These are phyloP conservation scores for Coix lacrymajobi DNA, from an alignment of 176 grass and related monocot genomes.

Conservation along the genomic window DNA sequence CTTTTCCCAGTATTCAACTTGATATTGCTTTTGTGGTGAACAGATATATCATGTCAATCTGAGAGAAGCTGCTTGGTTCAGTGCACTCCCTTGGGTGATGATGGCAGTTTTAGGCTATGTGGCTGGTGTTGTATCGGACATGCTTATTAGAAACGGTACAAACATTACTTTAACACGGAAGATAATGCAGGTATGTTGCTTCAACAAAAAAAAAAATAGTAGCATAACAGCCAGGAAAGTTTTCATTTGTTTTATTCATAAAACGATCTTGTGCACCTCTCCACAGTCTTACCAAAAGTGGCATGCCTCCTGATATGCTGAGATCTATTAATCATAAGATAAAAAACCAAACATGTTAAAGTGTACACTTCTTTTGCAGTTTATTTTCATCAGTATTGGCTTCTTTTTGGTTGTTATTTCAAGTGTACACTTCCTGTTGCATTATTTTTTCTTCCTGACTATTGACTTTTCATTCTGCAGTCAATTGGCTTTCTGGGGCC, in stretches of 20 bases:
- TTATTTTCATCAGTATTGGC: background rate
- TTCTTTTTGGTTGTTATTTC: background rate
- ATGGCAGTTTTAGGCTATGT: slow-evolving; percentile 96
- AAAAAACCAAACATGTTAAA: slow-evolving; percentile 7
- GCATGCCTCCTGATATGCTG: background rate
- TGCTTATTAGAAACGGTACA: slow-evolving; percentile 71
- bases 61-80: slow-evolving; percentile 98
- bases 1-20: background rate
- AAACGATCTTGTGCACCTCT: background rate
- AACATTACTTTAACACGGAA: slow-evolving; percentile 82
- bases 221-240: background rate
- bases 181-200: slow-evolving; percentile 82
- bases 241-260: background rate
- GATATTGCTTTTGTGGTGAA: slow-evolving; percentile 12
- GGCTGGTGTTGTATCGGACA: slow-evolving; percentile 72
- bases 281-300: slow-evolving; percentile 3
- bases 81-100: slow-evolving; percentile 97
- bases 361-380: background rate
- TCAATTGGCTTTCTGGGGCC: slow-evolving; percentile 96
- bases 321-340: slow-evolving; percentile 8
- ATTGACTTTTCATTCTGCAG: slow-evolving; percentile 35
- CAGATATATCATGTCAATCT: slow-evolving; percentile 91
- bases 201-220: slow-evolving; percentile 23
- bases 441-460: background rate
- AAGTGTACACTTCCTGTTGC: slow-evolving; percentile 2